Percentiles rank a stretch among this genome's conserved stretches.
phyloP scores from a whole-genome alignment of 1,284 basidiomycete species.

The Ganoderma resinaceum region DNA sequence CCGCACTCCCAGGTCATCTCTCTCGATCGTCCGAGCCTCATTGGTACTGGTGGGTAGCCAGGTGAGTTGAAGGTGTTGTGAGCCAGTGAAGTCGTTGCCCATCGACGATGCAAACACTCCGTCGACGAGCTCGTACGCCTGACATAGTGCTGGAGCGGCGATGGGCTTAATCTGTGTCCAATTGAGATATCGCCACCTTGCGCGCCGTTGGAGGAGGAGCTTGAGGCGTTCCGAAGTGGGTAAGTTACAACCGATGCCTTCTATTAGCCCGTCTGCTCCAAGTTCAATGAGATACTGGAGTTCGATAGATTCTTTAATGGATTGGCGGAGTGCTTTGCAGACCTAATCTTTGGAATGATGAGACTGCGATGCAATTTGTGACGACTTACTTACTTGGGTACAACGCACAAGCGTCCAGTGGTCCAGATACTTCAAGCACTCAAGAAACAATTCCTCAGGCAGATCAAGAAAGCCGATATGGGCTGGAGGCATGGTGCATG shows the following conservation, averaged over 20 bases:
- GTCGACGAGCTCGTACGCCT: slow-evolving; percentile 64
- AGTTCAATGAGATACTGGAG: slow-evolving; percentile 60
- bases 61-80: slow-evolving; percentile 45
- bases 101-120: slow-evolving; percentile 59
- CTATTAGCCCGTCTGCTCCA: slow-evolving; percentile 50
- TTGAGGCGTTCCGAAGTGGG: slow-evolving; percentile 47
- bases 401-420: background rate
- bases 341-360: slow-evolving; percentile 42
- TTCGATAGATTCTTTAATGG: slow-evolving; percentile 46
- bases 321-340: slow-evolving; percentile 44
- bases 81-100: slow-evolving; percentile 28
- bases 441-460: slow-evolving; percentile 2
- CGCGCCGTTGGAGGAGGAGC: slow-evolving; percentile 46
- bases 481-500: background rate
- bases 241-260: slow-evolving; percentile 38
- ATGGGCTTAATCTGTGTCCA: slow-evolving; percentile 44
- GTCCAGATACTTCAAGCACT: background rate
- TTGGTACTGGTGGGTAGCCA: slow-evolving; percentile 46
- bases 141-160: slow-evolving; percentile 48
- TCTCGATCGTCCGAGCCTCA: slow-evolving; percentile 34
- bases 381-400: background rate
- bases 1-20: slow-evolving; percentile 49
- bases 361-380: background rate
- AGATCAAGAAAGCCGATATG: background rate
- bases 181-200: slow-evolving; percentile 49